Evolutionary conservation across 2,329 filamentous ascomycete genomes (phyloP).

Genomic region (Aureobasidium vineae): DNA sequence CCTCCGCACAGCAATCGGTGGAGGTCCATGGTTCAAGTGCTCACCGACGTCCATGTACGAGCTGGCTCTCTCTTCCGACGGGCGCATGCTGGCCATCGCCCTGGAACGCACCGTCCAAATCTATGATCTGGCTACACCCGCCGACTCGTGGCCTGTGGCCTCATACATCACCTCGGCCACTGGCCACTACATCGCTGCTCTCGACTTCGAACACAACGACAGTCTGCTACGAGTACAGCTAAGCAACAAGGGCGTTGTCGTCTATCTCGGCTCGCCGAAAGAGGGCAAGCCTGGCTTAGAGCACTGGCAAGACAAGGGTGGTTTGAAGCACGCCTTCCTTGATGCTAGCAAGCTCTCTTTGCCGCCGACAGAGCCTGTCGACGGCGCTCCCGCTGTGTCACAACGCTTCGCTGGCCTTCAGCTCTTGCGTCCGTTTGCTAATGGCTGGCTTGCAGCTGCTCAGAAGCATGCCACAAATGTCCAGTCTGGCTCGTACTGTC

Average conservation of each 20-base stretch:
- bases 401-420: slow-evolving; percentile 32
- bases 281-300: slow-evolving; percentile 30
- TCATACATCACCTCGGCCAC: slow-evolving; percentile 37
- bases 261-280: slow-evolving; percentile 39
- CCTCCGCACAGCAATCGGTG: slow-evolving; percentile 37
- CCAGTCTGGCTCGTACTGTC: slow-evolving; percentile 32
- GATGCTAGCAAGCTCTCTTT: slow-evolving; percentile 31
- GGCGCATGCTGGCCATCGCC: slow-evolving; percentile 37
- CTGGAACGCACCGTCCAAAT: slow-evolving; percentile 39
- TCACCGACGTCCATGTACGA: slow-evolving; percentile 35
- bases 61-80: slow-evolving; percentile 37
- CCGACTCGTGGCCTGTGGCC: slow-evolving; percentile 37
- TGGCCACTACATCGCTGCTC: slow-evolving; percentile 39
- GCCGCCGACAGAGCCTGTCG: background rate
- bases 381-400: background rate
- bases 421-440: slow-evolving; percentile 34
- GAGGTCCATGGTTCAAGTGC: slow-evolving; percentile 37
- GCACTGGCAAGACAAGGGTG: slow-evolving; percentile 38
- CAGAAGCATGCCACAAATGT: slow-evolving; percentile 36
- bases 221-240: slow-evolving; percentile 37
- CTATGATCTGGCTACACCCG: slow-evolving; percentile 36
- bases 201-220: slow-evolving; percentile 39
- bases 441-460: slow-evolving; percentile 36
- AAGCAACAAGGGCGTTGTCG: slow-evolving; percentile 37
- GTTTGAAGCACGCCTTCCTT: slow-evolving; percentile 36